Conservation (phyloP, 441 rosid species). For the Brassica hybrid region DNA sequence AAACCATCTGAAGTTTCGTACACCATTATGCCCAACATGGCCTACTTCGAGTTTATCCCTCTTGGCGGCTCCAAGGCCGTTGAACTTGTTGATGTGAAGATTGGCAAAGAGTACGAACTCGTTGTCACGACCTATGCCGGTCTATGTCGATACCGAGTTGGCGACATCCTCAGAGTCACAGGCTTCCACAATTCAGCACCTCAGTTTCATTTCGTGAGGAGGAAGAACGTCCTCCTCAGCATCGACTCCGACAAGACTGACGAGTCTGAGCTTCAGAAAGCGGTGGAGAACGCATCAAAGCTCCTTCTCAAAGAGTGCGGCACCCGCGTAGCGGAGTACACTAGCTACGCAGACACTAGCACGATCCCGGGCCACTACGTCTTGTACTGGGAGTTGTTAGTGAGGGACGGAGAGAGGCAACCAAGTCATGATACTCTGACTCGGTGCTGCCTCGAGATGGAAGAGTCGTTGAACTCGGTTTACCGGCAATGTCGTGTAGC, state of each 20-base stretch:
- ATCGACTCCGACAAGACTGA: slow-evolving; percentile 93
- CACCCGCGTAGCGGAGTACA: slow-evolving; percentile 87
- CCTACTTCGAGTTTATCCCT: slow-evolving; percentile 86
- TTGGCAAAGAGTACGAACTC: slow-evolving; percentile 86
- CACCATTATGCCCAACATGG: slow-evolving; percentile 97
- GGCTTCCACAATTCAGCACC: slow-evolving; percentile 96
- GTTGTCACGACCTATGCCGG: slow-evolving; percentile 94
- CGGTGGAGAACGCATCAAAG: slow-evolving; percentile 69
- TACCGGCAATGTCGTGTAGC: slow-evolving; percentile 84
- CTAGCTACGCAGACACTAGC: slow-evolving; percentile 79
- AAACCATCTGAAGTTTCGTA: slow-evolving; percentile 84
- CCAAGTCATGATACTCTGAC: slow-evolving; percentile 50
- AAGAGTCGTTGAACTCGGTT: slow-evolving; percentile 82
- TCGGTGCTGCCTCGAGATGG: slow-evolving; percentile 81
- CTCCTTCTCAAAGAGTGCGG: slow-evolving; percentile 49
- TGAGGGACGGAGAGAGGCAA: slow-evolving; percentile 53
- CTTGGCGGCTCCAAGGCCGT: slow-evolving; percentile 50
- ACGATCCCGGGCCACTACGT: slow-evolving; percentile 92
- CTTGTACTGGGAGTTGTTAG: slow-evolving; percentile 76
- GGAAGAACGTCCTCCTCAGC: slow-evolving; percentile 85
- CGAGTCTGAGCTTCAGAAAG: slow-evolving; percentile 84
- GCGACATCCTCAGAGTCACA: slow-evolving; percentile 88
- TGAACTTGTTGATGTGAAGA: slow-evolving; percentile 75
- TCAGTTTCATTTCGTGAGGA: slow-evolving; percentile 78
- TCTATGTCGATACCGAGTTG: slow-evolving; percentile 81